These are phyloP conservation scores for Senna tora DNA, from an alignment of 306 rosid genomes.

Conservation along the genomic window DNA sequence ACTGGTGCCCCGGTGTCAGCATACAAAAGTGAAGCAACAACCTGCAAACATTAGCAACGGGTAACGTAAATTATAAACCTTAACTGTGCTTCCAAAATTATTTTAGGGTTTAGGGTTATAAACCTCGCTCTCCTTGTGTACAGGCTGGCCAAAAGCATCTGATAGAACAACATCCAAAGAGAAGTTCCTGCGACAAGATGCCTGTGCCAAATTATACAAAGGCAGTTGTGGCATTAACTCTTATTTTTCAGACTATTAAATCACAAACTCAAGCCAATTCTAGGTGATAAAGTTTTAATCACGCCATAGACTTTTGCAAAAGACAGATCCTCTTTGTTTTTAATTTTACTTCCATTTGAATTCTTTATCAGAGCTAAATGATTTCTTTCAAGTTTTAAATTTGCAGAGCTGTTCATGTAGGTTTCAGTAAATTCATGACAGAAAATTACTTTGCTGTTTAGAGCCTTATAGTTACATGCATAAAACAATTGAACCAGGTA, in stretches of 20 bases:
- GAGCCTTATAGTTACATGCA: constrained; percentile 1
- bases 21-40: constrained; percentile 83
- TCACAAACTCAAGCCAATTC: constrained; percentile 1
- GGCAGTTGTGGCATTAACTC: constrained; percentile 36
- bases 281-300: neutral
- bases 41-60: constrained; percentile 51
- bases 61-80: constrained; percentile 28
- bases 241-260: neutral
- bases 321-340: neutral
- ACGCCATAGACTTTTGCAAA: neutral
- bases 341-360: constrained; percentile 1
- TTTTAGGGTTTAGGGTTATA: too few relatives aligned
- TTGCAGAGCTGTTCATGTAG: constrained; percentile 8
- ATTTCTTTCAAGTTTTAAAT: constrained; percentile 10
- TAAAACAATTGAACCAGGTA: constrained; percentile 6
- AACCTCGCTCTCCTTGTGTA: constrained; percentile 76
- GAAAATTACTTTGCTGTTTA: constrained; percentile 9
- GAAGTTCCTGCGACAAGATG: constrained; percentile 91
- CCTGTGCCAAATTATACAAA: constrained; percentile 59
- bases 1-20: constrained; percentile 71
- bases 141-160: constrained; percentile 66
- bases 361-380: neutral
- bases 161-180: constrained; percentile 76
- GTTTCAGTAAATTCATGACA: neutral
- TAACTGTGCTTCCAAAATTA: constrained; percentile 8